Percentiles rank a stretch among this genome's conserved stretches.
Evolutionary conservation across 495 filamentous ascomycete species (phyloP).

Genomic region (Neurospora tetrasperma): DNA sequence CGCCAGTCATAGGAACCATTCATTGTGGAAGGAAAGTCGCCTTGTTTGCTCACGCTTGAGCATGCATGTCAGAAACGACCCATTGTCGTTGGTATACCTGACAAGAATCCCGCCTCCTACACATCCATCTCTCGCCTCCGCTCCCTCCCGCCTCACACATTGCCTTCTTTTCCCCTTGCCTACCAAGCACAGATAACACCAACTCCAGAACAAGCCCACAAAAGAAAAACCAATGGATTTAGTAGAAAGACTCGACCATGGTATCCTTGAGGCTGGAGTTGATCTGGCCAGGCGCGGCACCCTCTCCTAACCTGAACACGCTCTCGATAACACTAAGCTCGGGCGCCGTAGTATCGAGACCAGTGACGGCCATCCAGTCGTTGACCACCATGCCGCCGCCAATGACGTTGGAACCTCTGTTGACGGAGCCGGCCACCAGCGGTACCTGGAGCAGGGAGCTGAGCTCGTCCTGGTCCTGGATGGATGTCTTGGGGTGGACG

Average conservation of each 20-base stretch:
- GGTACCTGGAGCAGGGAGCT: slow-evolving; percentile 89
- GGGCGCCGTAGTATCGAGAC: slow-evolving; percentile 91
- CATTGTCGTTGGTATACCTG: slow-evolving; percentile 1
- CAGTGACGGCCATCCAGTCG: slow-evolving; percentile 97
- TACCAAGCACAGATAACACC: background rate
- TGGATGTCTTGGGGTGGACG: slow-evolving; percentile 91
- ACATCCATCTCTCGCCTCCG: background rate
- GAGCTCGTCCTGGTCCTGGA: slow-evolving; percentile 97
- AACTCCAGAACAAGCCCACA: background rate
- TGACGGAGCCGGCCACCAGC: slow-evolving; percentile 86
- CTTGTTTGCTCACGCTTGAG: background rate
- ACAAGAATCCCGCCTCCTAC: slow-evolving; percentile 1
- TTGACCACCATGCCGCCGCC: slow-evolving; percentile 98
- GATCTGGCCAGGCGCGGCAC: slow-evolving; percentile 60
- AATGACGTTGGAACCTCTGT: slow-evolving; percentile 86
- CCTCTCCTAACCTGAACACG: slow-evolving; percentile 90
- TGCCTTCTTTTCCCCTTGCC: background rate
- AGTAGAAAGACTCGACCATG: slow-evolving; percentile 98
- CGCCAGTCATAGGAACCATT: background rate
- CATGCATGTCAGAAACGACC: background rate
- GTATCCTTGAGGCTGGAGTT: slow-evolving; percentile 84
- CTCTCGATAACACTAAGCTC: slow-evolving; percentile 93
- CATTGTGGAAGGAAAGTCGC: background rate
- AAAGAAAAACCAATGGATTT: slow-evolving; percentile 15
- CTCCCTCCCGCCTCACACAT: slow-evolving; percentile 1